These are phyloP conservation scores for Solanum infundibuliforme DNA, from an alignment of 257 asterid genomes.

Conservation along the genomic window DNA sequence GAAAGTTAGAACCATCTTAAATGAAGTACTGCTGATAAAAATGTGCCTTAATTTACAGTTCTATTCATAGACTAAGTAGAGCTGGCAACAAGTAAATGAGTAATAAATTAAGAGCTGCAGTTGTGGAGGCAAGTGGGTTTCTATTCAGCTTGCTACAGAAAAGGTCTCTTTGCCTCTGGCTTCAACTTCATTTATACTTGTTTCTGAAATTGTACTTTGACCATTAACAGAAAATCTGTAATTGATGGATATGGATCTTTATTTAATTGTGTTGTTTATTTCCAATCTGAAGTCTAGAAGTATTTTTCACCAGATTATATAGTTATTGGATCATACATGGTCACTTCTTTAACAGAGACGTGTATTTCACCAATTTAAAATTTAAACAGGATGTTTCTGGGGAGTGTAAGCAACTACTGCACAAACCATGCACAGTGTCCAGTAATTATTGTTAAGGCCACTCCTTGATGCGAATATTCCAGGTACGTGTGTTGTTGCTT, in stretches of 20 bases:
- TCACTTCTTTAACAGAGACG: background rate
- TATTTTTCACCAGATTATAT: background rate
- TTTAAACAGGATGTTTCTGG: constrained; percentile 39
- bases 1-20: background rate
- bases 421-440: constrained; percentile 39
- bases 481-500: background rate
- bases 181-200: background rate
- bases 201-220: background rate
- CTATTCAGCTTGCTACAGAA: background rate
- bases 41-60: background rate
- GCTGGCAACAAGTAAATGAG: background rate
- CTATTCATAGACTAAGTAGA: background rate
- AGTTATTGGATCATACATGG: background rate
- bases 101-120: background rate
- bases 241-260: background rate
- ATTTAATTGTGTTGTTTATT: background rate
- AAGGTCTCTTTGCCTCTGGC: background rate
- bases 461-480: background rate
- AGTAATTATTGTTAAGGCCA: constrained; percentile 29
- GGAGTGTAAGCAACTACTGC: constrained; percentile 44
- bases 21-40: background rate
- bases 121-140: background rate
- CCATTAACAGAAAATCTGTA: background rate
- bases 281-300: background rate
- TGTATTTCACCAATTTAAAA: background rate